These are phyloP conservation scores for Cucumis hystrix DNA, from an alignment of 306 rosid genomes.

Conservation along the genomic window DNA sequence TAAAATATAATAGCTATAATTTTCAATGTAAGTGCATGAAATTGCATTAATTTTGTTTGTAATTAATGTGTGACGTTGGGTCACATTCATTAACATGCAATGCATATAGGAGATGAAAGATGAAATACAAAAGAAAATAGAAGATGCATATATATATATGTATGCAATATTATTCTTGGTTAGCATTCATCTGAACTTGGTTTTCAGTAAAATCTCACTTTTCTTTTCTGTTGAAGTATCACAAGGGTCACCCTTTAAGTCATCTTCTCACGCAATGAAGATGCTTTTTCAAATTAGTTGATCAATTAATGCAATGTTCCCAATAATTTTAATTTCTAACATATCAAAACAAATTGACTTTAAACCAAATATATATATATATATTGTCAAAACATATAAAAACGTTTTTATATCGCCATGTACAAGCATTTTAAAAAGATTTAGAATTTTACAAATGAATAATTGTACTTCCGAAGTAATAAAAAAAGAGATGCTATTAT, in stretches of 20 bases:
- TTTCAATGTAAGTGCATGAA: not conserved
- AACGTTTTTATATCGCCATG: too few species aligned
- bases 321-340: not conserved
- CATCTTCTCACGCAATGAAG: not conserved
- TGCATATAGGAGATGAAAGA: not conserved
- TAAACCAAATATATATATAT: too few species aligned
- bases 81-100: not conserved
- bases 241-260: conserved; percentile 3
- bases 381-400: too few species aligned
- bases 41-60: not conserved
- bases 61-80: not conserved
- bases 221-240: conserved; percentile 1
- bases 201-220: not conserved
- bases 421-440: too few species aligned
- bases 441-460: too few species aligned
- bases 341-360: not conserved
- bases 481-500: too few species aligned
- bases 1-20: not conserved
- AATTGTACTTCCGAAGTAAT: too few species aligned
- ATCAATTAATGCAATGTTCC: conserved; percentile 1
- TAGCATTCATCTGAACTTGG: not conserved
- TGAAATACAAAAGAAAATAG: not conserved
- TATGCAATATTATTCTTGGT: not conserved
- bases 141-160: too few species aligned
- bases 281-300: not conserved